Percentiles rank a stretch among this genome's conserved stretches.
phyloP scores from a whole-genome alignment of 2,329 filamentous ascomycete genomes.

The Gyromitra esculenta region DNA sequence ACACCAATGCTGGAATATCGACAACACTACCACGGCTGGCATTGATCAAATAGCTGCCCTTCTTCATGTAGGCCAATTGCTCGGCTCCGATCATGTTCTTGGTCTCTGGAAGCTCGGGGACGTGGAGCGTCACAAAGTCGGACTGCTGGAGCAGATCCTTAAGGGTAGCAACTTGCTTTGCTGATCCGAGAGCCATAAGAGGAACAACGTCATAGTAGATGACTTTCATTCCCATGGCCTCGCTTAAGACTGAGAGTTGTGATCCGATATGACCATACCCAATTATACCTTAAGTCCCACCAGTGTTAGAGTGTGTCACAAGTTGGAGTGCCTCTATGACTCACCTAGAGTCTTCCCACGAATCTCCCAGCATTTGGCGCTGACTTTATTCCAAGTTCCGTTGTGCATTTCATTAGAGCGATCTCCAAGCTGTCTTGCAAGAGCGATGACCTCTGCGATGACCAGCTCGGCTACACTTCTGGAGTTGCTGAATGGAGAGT shows the following conservation, averaged over 20 bases:
- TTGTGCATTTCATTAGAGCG: constrained; percentile 93
- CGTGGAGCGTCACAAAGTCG: constrained; percentile 94
- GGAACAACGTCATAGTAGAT: constrained; percentile 97
- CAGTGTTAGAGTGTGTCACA: constrained; percentile 7
- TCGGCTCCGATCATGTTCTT: constrained; percentile 85
- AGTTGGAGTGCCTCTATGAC: constrained; percentile 54
- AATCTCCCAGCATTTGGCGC: constrained; percentile 95
- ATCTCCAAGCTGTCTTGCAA: constrained; percentile 92
- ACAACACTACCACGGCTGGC: constrained; percentile 93
- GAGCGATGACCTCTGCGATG: constrained; percentile 88
- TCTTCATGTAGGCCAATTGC: constrained; percentile 89
- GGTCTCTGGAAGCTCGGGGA: constrained; percentile 92
- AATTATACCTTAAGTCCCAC: constrained; percentile 73
- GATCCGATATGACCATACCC: constrained; percentile 98
- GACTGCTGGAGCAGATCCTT: constrained; percentile 78
- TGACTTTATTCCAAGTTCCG: constrained; percentile 98
- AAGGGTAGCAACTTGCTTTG: constrained; percentile 81
- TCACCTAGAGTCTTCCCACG: constrained; percentile 92
- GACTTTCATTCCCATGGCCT: constrained; percentile 97
- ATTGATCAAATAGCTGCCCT: constrained; percentile 93
- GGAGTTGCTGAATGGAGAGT: constrained; percentile 98
- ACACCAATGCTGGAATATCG: constrained; percentile 87
- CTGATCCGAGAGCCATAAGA: constrained; percentile 91
- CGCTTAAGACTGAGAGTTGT: constrained; percentile 92
- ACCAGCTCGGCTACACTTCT: constrained; percentile 96